Evolutionary conservation across 495 filamentous ascomycete genomes (phyloP).

Genomic region (Mycothermus thermophilus): DNA sequence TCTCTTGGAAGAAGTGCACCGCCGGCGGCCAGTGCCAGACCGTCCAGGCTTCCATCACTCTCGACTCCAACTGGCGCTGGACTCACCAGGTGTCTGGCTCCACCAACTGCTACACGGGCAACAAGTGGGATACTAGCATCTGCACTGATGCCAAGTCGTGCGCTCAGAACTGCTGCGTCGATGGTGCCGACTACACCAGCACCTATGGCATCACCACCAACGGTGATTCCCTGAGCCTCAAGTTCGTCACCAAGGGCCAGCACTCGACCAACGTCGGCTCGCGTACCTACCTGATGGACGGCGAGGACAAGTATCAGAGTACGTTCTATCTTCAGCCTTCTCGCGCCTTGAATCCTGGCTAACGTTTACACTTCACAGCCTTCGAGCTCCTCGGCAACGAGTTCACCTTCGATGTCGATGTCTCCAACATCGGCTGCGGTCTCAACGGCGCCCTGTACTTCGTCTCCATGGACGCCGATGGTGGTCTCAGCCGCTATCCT

Average conservation of each 20-base stretch:
- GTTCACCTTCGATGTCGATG: conserved; percentile 48
- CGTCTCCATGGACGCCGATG: conserved; percentile 42
- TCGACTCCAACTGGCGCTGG: conserved; percentile 43
- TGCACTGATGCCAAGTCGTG: conserved; percentile 27
- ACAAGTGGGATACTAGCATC: conserved; percentile 29
- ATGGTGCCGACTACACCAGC: conserved; percentile 33
- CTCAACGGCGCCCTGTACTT: conserved; percentile 49
- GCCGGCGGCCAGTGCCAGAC: conserved; percentile 35
- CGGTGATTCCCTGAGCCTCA: conserved; percentile 34
- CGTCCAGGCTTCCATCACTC: conserved; percentile 26
- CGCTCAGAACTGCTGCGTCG: conserved; percentile 33
- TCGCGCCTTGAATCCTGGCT: neutral
- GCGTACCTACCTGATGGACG: conserved; percentile 44
- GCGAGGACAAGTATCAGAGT: conserved; percentile 38
- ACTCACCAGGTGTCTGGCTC: conserved; percentile 22
- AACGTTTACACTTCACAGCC: conserved; percentile 9
- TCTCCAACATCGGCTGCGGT: conserved; percentile 39
- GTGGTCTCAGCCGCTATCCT: conserved; percentile 37
- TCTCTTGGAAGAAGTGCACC: conserved; percentile 45
- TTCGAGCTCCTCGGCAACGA: conserved; percentile 43
- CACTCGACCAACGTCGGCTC: conserved; percentile 38
- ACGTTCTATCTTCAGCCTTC: neutral
- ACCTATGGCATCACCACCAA: conserved; percentile 38
- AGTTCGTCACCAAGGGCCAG: conserved; percentile 42
- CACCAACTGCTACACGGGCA: conserved; percentile 39